Base-by-base conservation (phyloP, 306 rosid species). In the Sophora flavescens region DNA sequence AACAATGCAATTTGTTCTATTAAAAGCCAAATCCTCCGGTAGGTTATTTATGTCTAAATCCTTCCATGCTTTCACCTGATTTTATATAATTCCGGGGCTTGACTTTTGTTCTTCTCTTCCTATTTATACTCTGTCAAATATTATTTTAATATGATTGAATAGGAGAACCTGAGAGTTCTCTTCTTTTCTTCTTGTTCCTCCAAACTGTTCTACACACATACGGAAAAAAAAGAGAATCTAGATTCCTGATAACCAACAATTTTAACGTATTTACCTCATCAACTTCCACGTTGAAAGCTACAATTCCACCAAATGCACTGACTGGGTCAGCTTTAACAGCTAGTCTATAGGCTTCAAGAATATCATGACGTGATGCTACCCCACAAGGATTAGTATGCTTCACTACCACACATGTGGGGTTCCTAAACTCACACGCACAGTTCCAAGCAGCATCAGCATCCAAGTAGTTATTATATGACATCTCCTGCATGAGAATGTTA, bases 401-500 rank as follows among this genome's bases (percentile, higher is more conserved):
- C 69, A 92, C 98, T 63, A 92, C 79, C 9, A 92, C 98, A 83
- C 98, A 95, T 0, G 96, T 90, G 68, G 96, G 96, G 71, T 84
- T 77, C 64, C 35, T 81, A 68, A 92, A 95, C 88, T 90, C 96
- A 28, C 95, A 85, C 44, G 89, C 97, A 80, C 97, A 92, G 80
- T 95, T 95, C 96, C 98, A 95, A 68, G 96, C 98, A 32, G 95
- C 98, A 87, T 95, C 98, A 36, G 96, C 96, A 65, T 95, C 98
- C 86, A 92, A 86, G 75, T 92, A 89, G 87, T 95, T 95, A 85
- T 92, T 95, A 22, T 22, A 22, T 22, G 22, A 22, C 22, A 22
- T 22, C 22, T 22, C 22, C 22, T 22, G 22, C 22, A 22, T 22
- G 22, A 22, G 22, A 22, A 22, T 22, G 22, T 22, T 22, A 22